Evolutionary conservation across 768 basidiomycete species (phyloP).

Genomic region (Mycena filopes): DNA sequence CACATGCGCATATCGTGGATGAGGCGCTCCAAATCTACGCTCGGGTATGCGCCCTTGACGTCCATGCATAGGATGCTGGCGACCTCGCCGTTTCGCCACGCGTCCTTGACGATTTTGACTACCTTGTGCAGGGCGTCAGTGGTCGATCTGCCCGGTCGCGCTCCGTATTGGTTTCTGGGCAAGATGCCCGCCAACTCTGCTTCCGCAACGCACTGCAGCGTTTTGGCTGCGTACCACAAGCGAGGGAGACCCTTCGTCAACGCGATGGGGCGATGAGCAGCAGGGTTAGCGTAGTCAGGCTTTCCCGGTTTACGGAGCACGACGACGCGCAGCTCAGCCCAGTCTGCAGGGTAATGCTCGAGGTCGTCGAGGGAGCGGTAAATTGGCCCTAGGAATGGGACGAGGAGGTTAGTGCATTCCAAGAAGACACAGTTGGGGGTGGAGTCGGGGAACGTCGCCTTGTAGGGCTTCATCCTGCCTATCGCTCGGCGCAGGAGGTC

Average conservation of each 20-base stretch:
- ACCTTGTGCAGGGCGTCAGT: conserved; percentile 48
- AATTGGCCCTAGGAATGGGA: conserved; percentile 40
- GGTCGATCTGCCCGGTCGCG: conserved; percentile 49
- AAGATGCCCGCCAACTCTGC: conserved; percentile 46
- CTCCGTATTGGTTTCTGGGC: conserved; percentile 50
- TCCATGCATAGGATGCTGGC: conserved; percentile 52
- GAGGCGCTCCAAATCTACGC: conserved; percentile 43
- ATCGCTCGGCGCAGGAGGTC: conserved; percentile 41
- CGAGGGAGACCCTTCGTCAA: conserved; percentile 42
- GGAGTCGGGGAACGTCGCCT: conserved; percentile 41
- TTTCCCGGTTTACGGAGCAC: conserved; percentile 49
- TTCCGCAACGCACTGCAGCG: conserved; percentile 28
- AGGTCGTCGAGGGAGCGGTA: conserved; percentile 42
- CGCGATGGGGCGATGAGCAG: conserved; percentile 50
- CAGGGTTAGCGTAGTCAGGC: conserved; percentile 43
- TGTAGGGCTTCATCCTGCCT: conserved; percentile 43
- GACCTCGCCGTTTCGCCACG: conserved; percentile 48
- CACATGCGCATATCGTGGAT: conserved; percentile 44
- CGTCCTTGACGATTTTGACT: conserved; percentile 45
- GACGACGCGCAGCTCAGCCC: conserved; percentile 41
- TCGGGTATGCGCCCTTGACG: conserved; percentile 56
- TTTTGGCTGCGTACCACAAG: conserved; percentile 23
- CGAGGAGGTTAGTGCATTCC: conserved; percentile 34
- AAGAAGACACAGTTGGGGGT: conserved; percentile 46
- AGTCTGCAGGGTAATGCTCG: conserved; percentile 30